Evolutionary conservation across 2,329 filamentous ascomycete genomes (phyloP), one percentile per base, ranked within the genome.

Genomic region (Talaromyces amestolkiae): DNA sequence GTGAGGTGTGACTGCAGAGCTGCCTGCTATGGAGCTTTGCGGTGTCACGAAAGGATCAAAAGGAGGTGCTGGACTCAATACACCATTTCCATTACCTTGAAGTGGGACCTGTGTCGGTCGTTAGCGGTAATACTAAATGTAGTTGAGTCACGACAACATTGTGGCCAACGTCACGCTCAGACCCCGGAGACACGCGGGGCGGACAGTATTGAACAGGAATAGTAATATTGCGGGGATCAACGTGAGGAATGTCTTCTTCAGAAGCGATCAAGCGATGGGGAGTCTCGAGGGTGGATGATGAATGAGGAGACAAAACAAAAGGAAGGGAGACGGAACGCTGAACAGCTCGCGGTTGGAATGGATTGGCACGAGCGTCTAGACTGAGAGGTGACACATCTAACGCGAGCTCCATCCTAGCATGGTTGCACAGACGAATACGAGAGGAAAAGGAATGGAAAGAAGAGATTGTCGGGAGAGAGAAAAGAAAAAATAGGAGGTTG

Each of bases 11-110:
- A 81, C 74, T 33, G 72, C 31, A 82, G 74, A 65, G 74, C 82
- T 51, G 84, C 79, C 67, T 76, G 81, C 73, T 83, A 87, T 68
- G 70, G 83, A 73, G 45, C 89, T 82, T 24, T 81, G 76, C 5
- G 84, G 76, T 76, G 90, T 86, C 64, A 84, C 82, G 72, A 91
- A 92, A 3, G 88, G 86, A 74, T 91, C 89, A 70, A 82, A 89
- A 6, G 81, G 75, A 47, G 81, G 72, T n/a, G 77, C 76, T n/a
- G 78, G 73, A 37, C 87, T 83, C 53, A 85, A 78, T 3, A 77
- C 72, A 13, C 81, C 74, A 58, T 83, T 86, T 69, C 86, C 86
- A 58, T 82, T 78, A 17, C 75, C 77, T 68, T 79, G 76, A 13
- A 80, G 68, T 61, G 74, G 68, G 39, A 73, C 69, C 76, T 80